Base-by-base conservation (phyloP, 768 basidiomycete species). In the Mrakia blollopis region DNA sequence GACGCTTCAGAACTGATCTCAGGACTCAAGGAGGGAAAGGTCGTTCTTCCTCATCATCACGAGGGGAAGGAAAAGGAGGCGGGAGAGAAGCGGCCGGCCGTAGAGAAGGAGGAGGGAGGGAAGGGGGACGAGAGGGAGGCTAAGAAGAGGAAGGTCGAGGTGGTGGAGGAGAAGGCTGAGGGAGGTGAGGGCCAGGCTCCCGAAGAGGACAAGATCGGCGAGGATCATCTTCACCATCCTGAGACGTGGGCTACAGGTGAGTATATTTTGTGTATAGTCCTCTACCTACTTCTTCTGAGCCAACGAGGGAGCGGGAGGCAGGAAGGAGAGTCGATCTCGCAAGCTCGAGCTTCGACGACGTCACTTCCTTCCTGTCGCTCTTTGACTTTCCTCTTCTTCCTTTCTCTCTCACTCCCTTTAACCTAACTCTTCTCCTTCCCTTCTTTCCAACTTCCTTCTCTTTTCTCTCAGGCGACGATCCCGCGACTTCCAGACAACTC, bases 401-500 rank as follows among this genome's bases (percentile, higher is more conserved):
- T 28, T n/a, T n/a, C 28, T 25, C 54, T 57, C 57, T 9, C 18
- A 3, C 23, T 13, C 37, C 62, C n/a, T 32, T 7, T 8, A 23
- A 16, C n/a, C 54, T 57, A 16, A 57, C 35, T 28, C 14, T 63
- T 35, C 39, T 39, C 23, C 35, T 18, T 69, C 67, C 13, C 32
- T 13, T 41, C 16, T 30, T 14, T 37, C 11, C 28, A 6, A 18
- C 16, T 28, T 14, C 6, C 16, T 63, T 1, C 21, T 30, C 62
- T 7, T 63, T 18, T 18, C n/a, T 65, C 6, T 80, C 82, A 54
- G 83, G 83, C 28, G 78, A 67, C 41, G 81, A 82, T 11, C 80
- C 82, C 10, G 81, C 81, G 9, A 82, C 83, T 5, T 75, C 73
- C 57, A 82, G 81, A 35, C 83, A 83, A 67, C 78, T 78, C 60